phyloP scores from a whole-genome alignment of 495 filamentous ascomycete genomes.

The Talaromyces thailandensis region DNA sequence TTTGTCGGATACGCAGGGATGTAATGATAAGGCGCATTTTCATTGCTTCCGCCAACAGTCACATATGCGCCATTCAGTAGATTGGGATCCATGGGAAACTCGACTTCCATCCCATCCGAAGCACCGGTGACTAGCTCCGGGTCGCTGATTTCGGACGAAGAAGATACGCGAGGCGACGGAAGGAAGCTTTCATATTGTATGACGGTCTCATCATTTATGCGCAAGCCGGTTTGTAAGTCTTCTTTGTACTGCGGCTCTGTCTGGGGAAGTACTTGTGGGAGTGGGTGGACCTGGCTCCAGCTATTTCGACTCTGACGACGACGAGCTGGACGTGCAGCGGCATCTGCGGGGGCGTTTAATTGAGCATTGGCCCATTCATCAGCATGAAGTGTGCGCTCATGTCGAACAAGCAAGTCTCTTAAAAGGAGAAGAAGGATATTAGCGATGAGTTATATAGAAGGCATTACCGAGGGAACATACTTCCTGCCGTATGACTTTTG shows the following conservation, averaged over 20 bases:
- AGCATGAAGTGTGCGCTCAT: slow-evolving; percentile 26
- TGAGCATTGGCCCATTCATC: slow-evolving; percentile 8
- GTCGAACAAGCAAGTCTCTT: slow-evolving; percentile 41
- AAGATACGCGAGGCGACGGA: slow-evolving; percentile 7
- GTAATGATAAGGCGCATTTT: not conserved
- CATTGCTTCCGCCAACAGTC: not conserved
- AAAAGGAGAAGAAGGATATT: not conserved
- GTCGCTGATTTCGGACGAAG: slow-evolving; percentile 6
- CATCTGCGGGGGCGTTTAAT: not conserved
- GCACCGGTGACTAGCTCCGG: not conserved
- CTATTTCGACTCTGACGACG: slow-evolving; percentile 7
- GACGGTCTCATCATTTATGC: slow-evolving; percentile 5
- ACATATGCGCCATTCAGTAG: not conserved
- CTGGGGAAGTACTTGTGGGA: not conserved
- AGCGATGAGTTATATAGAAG: not conserved
- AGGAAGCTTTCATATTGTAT: slow-evolving; percentile 7
- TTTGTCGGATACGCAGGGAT: not conserved
- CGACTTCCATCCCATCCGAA: slow-evolving; percentile 1
- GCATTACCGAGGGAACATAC: not conserved
- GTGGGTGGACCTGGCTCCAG: not conserved
- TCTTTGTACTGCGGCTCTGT: not conserved
- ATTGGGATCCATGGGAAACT: not conserved
- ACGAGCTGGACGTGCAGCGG: not conserved
- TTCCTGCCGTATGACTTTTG: slow-evolving; percentile 8
- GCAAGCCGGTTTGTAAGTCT: not conserved